Base-by-base conservation (phyloP, 306 rosid species). In the Corylus avellana region DNA sequence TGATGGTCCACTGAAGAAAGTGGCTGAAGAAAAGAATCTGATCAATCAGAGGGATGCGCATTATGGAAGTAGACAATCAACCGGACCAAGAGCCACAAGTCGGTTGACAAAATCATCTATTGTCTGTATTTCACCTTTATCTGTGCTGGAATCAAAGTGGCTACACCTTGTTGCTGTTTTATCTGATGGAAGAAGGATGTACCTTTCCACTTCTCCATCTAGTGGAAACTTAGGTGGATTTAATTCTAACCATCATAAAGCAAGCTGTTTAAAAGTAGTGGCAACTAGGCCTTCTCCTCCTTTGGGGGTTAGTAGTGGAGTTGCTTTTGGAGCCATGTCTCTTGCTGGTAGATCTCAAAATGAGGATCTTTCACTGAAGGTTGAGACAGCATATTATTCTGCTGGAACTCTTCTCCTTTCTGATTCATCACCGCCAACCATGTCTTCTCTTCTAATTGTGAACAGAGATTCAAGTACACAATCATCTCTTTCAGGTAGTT, bases 221-320 rank as follows among this genome's bases (percentile, higher is more conserved):
- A 90, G 91, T 74, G 97, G 98, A 81, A 90, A 86, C 86, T 73
- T 91, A 85, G 85, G 88, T 76, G 96, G 93, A 68, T 95, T 92
- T 83, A 90, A 82, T 87, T 79, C 86, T 44, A 88, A 82, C 78
- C 95, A 79, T 81, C 89, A 87, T 55, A 90, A 86, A 82, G 98
- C 98, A 63, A 91, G 90, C 80, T 91, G 97, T 83, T 86, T 95
- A 76, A 95, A 93, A 84, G 94, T 95, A 84, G 97, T 95, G 61
- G 83, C 99, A 35, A 92, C 98, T 1, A 90, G 98, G 87, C 98
- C 98, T 82, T 91, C 98, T 88, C 98, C 98, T 81, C 98, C 97
- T 51, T 83, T 93, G 87, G 98, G 98, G 56, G 92, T 90, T 61
- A 87, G 94, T 77, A 90, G 97, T 71, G 97, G 97, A 80, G 97